Conservation (phyloP, 352 stramenopile species). For the Ophiocytium majus region DNA sequence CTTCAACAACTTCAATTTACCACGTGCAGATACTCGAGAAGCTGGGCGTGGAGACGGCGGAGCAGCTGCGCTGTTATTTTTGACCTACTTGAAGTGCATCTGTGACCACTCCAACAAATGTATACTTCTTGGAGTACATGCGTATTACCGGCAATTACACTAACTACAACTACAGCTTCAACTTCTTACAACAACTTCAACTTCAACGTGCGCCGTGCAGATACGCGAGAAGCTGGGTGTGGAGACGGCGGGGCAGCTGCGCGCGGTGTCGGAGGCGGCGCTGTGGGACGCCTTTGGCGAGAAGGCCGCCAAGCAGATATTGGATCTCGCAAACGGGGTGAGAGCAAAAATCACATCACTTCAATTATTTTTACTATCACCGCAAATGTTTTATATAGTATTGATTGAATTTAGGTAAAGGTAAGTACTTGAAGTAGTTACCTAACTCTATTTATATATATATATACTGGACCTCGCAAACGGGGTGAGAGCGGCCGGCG, state of each 20-base stretch:
- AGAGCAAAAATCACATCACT: too few relatives aligned
- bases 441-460: too few relatives aligned
- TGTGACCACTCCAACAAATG: background rate
- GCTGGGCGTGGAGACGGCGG: background rate
- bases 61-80: background rate
- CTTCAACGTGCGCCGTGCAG: background rate
- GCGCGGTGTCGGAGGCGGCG: background rate
- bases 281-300: background rate
- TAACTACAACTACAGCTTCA: background rate
- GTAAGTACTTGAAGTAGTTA: too few relatives aligned
- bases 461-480: too few relatives aligned
- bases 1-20: background rate
- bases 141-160: background rate
- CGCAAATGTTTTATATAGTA: too few relatives aligned
- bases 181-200: background rate
- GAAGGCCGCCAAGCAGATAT: constrained; percentile 1
- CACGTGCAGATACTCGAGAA: background rate
- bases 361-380: too few relatives aligned
- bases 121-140: too few relatives aligned
- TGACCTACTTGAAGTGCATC: background rate
- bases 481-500: too few relatives aligned
- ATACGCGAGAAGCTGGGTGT: background rate
- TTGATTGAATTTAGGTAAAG: too few relatives aligned
- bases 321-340: background rate
- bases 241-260: background rate